A percentile compares a stretch with the other conserved stretches of the same genome.
Evolutionary conservation across 352 stramenopile species (phyloP).

Genomic region (Phytopythium cucurbitacearum): DNA sequence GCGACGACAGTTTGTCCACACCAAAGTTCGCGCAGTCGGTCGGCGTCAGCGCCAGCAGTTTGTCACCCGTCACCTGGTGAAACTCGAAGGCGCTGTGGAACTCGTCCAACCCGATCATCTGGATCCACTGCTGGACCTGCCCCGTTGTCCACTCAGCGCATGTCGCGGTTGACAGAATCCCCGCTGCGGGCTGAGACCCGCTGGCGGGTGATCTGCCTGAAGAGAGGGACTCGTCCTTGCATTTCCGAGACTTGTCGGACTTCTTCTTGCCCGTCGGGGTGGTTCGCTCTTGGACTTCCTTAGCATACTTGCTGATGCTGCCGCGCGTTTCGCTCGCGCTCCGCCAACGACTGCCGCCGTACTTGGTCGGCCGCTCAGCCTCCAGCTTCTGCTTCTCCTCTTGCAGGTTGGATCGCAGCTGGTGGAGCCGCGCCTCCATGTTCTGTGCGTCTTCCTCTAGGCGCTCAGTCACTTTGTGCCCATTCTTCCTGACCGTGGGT

Average conservation of each 20-base stretch:
- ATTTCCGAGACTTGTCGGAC: conserved; percentile 2
- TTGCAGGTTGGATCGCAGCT: conserved; percentile 52
- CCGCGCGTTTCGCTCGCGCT: conserved; percentile 71
- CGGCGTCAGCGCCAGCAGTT: conserved; percentile 36
- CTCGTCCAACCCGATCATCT: conserved; percentile 50
- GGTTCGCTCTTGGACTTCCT: conserved; percentile 48
- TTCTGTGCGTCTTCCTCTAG: conserved; percentile 66
- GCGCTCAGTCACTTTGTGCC: conserved; percentile 37
- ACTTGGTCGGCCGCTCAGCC: conserved; percentile 45
- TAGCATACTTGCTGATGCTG: conserved; percentile 65
- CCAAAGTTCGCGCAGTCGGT: conserved; percentile 50
- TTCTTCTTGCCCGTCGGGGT: conserved; percentile 18
- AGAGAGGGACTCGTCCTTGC: background rate
- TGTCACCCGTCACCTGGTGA: conserved; percentile 61
- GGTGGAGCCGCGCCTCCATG: conserved; percentile 64
- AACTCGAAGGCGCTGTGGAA: conserved; percentile 71
- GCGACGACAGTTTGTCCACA: conserved; percentile 44
- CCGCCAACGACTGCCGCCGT: conserved; percentile 65
- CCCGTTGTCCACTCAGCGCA: conserved; percentile 44
- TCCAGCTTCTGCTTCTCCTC: conserved; percentile 67
- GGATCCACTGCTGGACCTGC: conserved; percentile 68
- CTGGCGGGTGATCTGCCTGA: background rate
- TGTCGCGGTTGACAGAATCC: conserved; percentile 28
- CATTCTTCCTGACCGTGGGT: too few species aligned
- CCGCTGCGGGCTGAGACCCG: conserved; percentile 1